Percentiles rank a stretch among this genome's conserved stretches.
Evolutionary conservation across 2,329 filamentous ascomycete genomes (phyloP).

Genomic region (Scytalidium lignicola): DNA sequence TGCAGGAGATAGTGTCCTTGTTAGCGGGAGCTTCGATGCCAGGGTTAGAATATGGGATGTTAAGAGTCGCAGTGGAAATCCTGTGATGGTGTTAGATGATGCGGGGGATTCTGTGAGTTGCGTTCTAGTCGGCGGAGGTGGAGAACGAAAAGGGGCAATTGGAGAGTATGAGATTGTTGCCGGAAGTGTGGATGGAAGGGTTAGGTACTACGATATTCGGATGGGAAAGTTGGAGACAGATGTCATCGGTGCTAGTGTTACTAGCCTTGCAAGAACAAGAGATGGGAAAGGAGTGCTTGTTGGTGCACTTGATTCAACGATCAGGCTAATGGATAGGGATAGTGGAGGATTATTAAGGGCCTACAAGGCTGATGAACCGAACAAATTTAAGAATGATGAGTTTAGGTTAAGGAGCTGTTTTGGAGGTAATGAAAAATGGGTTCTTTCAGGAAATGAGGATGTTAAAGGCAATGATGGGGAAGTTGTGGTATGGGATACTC

Average conservation of each 20-base stretch:
- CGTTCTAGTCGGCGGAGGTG: conserved; percentile 26
- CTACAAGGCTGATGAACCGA: conserved; percentile 49
- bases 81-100: conserved; percentile 68
- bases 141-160: conserved; percentile 6
- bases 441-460: conserved; percentile 73
- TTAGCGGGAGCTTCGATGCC: conserved; percentile 70
- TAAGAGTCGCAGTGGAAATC: conserved; percentile 47
- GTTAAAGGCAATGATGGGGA: conserved; percentile 16
- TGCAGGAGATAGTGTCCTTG: conserved; percentile 65
- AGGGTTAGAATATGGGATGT: conserved; percentile 73
- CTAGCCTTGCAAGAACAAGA: conserved; percentile 64
- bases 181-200: conserved; percentile 79
- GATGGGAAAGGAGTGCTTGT: conserved; percentile 73
- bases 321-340: conserved; percentile 76
- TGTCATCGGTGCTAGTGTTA: conserved; percentile 67
- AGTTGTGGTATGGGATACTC: conserved; percentile 75
- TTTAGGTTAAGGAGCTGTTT: conserved; percentile 40
- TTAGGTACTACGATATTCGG: conserved; percentile 77
- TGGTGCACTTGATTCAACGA: conserved; percentile 67
- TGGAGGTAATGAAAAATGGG: conserved; percentile 70
- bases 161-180: conserved; percentile 56
- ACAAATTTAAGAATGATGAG: conserved; percentile 31
- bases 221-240: conserved; percentile 68
- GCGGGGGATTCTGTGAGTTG: conserved; percentile 60
- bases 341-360: conserved; percentile 68